Evolutionary conservation across 1,284 basidiomycete species (phyloP), one percentile per base, ranked within the genome.

Genomic region (Apiotrichum gamsii): DNA sequence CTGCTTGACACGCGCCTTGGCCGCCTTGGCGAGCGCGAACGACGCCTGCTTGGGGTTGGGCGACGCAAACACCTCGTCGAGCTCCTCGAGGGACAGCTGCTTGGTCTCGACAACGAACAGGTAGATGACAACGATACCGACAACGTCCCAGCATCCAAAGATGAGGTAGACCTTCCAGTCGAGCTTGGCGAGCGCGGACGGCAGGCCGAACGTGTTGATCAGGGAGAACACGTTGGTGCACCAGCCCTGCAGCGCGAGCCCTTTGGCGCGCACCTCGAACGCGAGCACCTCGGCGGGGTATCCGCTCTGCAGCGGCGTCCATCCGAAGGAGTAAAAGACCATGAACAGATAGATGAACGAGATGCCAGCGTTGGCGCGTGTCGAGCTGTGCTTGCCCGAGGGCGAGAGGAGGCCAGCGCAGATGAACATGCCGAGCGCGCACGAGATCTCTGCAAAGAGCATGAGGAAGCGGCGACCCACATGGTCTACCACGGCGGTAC

Each of bases 81-180:
- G 77, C 58, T 80, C 78, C 52, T 80, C 79, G 38, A 80, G 66
- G 3, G 77, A 77, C 29, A 79, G 66, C 21, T 74, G 72, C 60
- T 76, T 62, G 23, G 60, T 78, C 59, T 79, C 77, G 11, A 78
- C 70, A 19, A 75, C 62, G 57, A 76, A 78, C 46, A 78, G 66
- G 60, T 77, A 82, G 50, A 82, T 77, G 51, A 82, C 73, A n/a
- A 76, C 54, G 30, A 78, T 67, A 55, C 82, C 80, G 54, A 82
- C 77, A 0, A 74, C 59, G 55, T 80, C 77, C 74, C 76, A 80
- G n/a, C 69, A 60, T 39, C 76, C 61, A 61, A 79, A 80, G 36
- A 80, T 76, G 47, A 78, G 58, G 57, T 79, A 80, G 6, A 77
- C 76, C 51, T 61, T 64, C 54, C 58, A 67, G 10, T 24, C 39